Evolutionary conservation across 2,329 filamentous ascomycete species (phyloP).

Genomic region (Aspergillus bombycis): DNA sequence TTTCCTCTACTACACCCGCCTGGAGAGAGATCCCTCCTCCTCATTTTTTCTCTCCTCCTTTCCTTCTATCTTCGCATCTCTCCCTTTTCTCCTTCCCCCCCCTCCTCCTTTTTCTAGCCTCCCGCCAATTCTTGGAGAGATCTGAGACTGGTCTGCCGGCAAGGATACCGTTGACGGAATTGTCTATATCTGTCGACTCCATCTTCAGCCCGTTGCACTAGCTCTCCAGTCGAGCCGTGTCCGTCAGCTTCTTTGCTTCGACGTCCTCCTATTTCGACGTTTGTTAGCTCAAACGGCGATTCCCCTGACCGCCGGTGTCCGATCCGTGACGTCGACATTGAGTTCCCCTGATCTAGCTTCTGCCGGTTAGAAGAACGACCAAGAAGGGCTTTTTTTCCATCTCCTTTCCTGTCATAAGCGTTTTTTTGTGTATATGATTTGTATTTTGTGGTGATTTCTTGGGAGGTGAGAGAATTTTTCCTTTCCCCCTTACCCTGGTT

Average conservation of each 20-base stretch:
- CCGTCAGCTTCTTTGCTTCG: conserved; percentile 39
- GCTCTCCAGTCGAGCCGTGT: conserved; percentile 44
- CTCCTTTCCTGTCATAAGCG: conserved; percentile 25
- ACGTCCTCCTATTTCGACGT: conserved; percentile 40
- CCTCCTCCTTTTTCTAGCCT: conserved; percentile 27
- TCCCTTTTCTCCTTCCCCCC: conserved; percentile 36
- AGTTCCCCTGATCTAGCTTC: conserved; percentile 40
- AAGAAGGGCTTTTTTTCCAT: conserved; percentile 32
- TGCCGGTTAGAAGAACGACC: conserved; percentile 43
- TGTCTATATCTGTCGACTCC: conserved; percentile 28
- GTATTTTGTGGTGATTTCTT: conserved; percentile 26
- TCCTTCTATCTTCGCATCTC: conserved; percentile 37
- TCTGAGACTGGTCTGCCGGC: conserved; percentile 40
- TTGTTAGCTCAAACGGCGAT: conserved; percentile 46
- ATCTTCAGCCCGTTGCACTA: conserved; percentile 35
- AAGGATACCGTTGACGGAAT: conserved; percentile 32
- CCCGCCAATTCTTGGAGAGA: conserved; percentile 43
- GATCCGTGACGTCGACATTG: conserved; percentile 36
- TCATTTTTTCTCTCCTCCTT: conserved; percentile 39
- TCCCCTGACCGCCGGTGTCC: conserved; percentile 33
- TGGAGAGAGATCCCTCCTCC: conserved; percentile 46
- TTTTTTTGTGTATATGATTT: conserved; percentile 31
- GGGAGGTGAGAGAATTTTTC: conserved; percentile 26
- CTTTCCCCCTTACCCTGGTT: conserved; percentile 12
- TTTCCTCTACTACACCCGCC: conserved; percentile 45